Conservation (phyloP, 2,329 filamentous ascomycete genomes). For the Lecanicillium sp. region DNA sequence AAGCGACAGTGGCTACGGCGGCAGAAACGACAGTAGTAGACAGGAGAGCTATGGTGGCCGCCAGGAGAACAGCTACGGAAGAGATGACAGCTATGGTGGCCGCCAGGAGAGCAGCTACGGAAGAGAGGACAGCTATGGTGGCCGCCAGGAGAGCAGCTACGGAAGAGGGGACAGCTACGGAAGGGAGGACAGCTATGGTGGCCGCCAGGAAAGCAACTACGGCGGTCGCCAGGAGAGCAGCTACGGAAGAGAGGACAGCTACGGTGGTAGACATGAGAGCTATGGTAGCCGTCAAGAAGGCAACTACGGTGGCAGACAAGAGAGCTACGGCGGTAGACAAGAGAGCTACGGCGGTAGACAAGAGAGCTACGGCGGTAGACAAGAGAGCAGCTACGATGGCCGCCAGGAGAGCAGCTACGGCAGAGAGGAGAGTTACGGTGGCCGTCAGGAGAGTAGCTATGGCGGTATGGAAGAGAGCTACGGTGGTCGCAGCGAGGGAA, state of each 20-base stretch:
- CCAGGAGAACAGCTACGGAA: constrained; percentile 16
- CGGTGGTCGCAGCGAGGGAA: constrained; percentile 12
- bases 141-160: constrained; percentile 17
- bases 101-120: constrained; percentile 16
- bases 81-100: constrained; percentile 19
- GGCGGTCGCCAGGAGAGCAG: constrained; percentile 18
- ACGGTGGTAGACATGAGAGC: constrained; percentile 21
- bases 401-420: constrained; percentile 7
- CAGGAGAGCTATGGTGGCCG: constrained; percentile 22
- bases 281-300: constrained; percentile 10
- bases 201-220: constrained; percentile 17
- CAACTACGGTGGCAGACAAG: constrained; percentile 18
- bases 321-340: constrained; percentile 22
- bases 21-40: constrained; percentile 20
- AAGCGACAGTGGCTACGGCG: constrained; percentile 19
- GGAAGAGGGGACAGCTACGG: constrained; percentile 21
- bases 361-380: background rate
- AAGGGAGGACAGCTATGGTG: constrained; percentile 10
- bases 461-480: constrained; percentile 12
- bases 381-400: background rate
- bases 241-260: constrained; percentile 18
- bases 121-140: constrained; percentile 10
- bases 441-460: constrained; percentile 17
- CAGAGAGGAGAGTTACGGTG: constrained; percentile 17
- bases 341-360: constrained; percentile 21